Evolutionary conservation across 768 basidiomycete genomes (phyloP), one percentile per base, ranked within the genome.

Genomic region (Mycena vulgaris): DNA sequence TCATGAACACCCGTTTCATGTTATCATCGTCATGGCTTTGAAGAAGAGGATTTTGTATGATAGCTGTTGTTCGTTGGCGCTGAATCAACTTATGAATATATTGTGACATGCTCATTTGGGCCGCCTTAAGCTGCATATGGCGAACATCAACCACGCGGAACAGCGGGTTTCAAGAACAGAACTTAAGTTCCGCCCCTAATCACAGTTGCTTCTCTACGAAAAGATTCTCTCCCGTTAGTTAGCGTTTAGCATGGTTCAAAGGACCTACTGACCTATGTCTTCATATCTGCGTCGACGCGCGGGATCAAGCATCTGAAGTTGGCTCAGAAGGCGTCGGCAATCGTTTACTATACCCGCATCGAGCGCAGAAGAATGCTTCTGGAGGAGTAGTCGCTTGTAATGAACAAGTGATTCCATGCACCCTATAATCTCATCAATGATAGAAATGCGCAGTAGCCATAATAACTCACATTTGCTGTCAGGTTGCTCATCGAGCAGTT

Each of bases 341-440:
- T 88, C 87, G 17, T 81, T 75, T 30, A 72, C 80, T 67, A 89
- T 72, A n/a, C 59, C 71, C n/a, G 75, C 79, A n/a, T 83, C 80
- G 27, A 82, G 70, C 2, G 74, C 69, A 13, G 78, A 73, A 3
- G 81, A 63, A 71, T 89, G 83, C 35, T 89, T 84, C 61, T 79
- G 80, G n/a, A 93, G 68, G 30, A 95, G 80, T n/a, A 95, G 80
- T 30, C 83, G 85, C 76, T 92, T 92, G 81, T 98, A 98, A 75
- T 94, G 88, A 1, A 96, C 91, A 40, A 98, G 86, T 0, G 95
- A 95, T 75, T 97, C 96, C 87, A 98, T 91, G 77, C 96, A 97
- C 97, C 97, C 97, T 98, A 25, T 53, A 63, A 37, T 31, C 49
- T 23, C 16, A 59, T 64, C 53, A 70, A n/a, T 23, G 48, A 62